These are phyloP conservation scores for Rhynchosporium secalis DNA, from an alignment of 2,329 filamentous ascomycete genomes.

Conservation along the genomic window DNA sequence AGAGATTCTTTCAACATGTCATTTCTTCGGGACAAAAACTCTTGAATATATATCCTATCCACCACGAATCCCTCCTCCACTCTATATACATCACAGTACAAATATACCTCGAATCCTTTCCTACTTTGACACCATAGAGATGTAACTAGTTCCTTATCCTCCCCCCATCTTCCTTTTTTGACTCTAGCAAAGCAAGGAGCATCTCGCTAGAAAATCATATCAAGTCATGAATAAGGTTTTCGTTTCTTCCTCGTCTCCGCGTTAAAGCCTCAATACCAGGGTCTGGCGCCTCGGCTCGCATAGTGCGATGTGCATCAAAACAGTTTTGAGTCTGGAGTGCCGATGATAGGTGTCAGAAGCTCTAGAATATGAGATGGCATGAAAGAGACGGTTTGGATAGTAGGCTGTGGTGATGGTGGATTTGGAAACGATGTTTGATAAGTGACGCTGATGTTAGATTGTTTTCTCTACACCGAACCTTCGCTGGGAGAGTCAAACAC, in stretches of 20 bases:
- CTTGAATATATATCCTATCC: no score
- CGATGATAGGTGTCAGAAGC: not conserved
- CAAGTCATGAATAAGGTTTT: not conserved
- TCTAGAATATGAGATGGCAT: not conserved
- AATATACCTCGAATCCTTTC: not conserved
- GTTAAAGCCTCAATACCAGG: not conserved
- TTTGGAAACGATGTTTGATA: no score
- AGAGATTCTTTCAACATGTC: no score
- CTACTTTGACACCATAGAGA: not conserved
- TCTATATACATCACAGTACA: no score
- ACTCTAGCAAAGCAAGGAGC: not conserved
- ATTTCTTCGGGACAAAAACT: no score
- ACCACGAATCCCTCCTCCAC: no score
- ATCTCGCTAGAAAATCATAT: not conserved
- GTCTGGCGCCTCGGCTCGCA: not conserved
- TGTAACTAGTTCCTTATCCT: not conserved
- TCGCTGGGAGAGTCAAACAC: no score
- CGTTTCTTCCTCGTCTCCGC: not conserved
- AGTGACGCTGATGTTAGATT: no score
- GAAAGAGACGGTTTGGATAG: no score
- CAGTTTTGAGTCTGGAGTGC: not conserved
- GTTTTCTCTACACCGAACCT: no score
- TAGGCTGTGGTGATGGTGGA: no score
- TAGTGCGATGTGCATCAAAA: constrained; percentile 3
- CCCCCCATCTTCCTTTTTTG: not conserved